Base-by-base conservation (phyloP, 495 filamentous ascomycete species). In the Clohesyomyces aquaticus region DNA sequence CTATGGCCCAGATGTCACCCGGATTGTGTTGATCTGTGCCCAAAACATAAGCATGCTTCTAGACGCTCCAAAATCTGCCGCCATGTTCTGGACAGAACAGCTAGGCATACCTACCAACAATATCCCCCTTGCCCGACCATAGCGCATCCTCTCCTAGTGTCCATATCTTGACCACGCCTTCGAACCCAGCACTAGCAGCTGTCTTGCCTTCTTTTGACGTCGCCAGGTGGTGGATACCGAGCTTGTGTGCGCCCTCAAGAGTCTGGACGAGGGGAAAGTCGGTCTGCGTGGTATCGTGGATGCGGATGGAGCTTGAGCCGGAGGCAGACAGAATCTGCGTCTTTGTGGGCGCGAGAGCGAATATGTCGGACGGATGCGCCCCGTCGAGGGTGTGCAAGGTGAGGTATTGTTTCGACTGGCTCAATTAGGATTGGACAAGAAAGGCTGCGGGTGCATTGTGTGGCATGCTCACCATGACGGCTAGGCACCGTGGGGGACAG, bases 401-500 rank as follows among this genome's bases (percentile, higher is more conserved):
- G 35, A 98, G 85, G 74, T 96, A 98, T 89, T 97, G 95, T 79
- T 96, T 96, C 56, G 94, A 98, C 95, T 98, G 69, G 26, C 9
- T 21, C 6, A 26, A 32, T 54, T 49, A 54, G 55, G 23, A 22
- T 16, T 35, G 18, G 23, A 12, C 21, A 23, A 21, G 45, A n/a
- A n/a, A 2, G 26, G 42, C 6, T 10, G 11, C 48, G n/a, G 32
- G 32, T 6, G 6, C 6, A 38, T 38, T 38, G 29, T 11, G 49
- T 18, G 32, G 1, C 6, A 45, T 22, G 22, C 49, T 45, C 53
- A 59, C 60, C 55, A 69, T 38, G 14, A 38, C 32, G 6, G 14
- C n/a, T n/a, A n/a, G n/a, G n/a, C n/a, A n/a, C n/a, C n/a, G n/a
- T n/a, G n/a, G n/a, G n/a, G n/a, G n/a, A n/a, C n/a, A n/a, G n/a